These are phyloP conservation scores for Saccharata proteae DNA, from an alignment of 2,329 filamentous ascomycete genomes.

Conservation along the genomic window DNA sequence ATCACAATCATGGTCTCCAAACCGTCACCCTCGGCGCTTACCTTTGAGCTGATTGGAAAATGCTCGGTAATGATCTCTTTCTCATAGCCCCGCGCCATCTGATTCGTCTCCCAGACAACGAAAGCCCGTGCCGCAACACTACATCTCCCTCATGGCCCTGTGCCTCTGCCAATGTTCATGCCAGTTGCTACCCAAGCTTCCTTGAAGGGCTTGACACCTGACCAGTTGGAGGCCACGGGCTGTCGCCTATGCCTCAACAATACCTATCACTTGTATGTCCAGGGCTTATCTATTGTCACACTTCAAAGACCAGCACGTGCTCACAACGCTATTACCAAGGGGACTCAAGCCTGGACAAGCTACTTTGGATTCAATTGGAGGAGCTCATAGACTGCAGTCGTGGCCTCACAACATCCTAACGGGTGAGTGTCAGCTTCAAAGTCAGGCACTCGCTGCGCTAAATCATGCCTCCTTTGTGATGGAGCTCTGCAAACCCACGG, in stretches of 20 bases:
- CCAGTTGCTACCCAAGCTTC: conserved; percentile 95
- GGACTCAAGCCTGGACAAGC: conserved; percentile 90
- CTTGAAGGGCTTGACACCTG: conserved; percentile 83
- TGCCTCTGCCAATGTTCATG: conserved; percentile 93
- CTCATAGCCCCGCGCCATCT: not conserved
- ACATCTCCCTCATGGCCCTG: conserved; percentile 79
- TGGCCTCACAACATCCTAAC: conserved; percentile 95
- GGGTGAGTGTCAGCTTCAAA: too few species aligned
- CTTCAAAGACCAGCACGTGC: not conserved
- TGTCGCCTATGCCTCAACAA: conserved; percentile 94
- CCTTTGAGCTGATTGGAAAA: conserved; percentile 25
- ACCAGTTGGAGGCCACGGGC: conserved; percentile 78
- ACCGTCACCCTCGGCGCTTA: conserved; percentile 24
- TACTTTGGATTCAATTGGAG: conserved; percentile 74
- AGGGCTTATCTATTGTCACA: not conserved
- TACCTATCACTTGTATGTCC: conserved; percentile 76
- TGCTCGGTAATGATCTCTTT: conserved; percentile 19
- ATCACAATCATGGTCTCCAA: conserved; percentile 17
- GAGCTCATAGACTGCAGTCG: conserved; percentile 86
- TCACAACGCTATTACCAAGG: conserved; percentile 16
- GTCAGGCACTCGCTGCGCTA: conserved; percentile 24
- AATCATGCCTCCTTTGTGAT: not conserved
- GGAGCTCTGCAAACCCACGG: not conserved
- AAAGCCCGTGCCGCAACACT: conserved; percentile 84
- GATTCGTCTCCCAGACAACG: conserved; percentile 55